Base-by-base conservation (phyloP, 805 yeast species). In the Yarrowia keelungensis region DNA sequence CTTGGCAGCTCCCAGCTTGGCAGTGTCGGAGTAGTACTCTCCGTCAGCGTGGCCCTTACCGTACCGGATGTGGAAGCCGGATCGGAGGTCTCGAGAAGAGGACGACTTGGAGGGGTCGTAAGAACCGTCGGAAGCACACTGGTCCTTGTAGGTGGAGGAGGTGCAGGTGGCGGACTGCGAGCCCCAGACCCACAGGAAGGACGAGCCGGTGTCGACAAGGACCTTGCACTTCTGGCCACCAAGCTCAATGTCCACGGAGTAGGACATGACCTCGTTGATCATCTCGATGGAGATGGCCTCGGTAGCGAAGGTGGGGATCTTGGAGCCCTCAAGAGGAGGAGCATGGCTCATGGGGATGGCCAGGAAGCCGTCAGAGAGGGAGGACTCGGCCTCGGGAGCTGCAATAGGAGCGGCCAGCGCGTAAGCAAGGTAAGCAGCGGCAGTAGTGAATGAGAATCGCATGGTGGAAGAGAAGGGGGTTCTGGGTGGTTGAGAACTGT, bases 161-260 rank as follows among this genome's bases (percentile, higher is more conserved):
- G 4, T 67, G 70, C 76, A 78, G 70, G 79, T 82, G 2, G 86
- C 81, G 71, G 85, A 86, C 11, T 41, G 7, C 8, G 62, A 16
- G 39, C 41, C 26, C 62, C 62, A 56, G 26, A 56, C 46, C 62
- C 62, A 56, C 62, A 56, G 62, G 36, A 41, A 41, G n/a, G 10
- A 15, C 36, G 62, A 56, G 38, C 62, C 62, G 15, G 62, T 56
- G 11, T 56, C 62, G 3, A 56, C 15, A 12, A 15, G 47, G n/a
- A 42, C 62, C 38, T 26, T 41, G 47, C 26, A 15, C 62, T 56
- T 56, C 47, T 56, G 62, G 19, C 62, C 62, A 10, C 94, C 94
- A 7, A 89, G 62, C 36, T 73, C 47, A 26, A 80, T 70, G 47
- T 72, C 69, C 5, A 79, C 74, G 50, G 71, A 59, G 68, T 71